Percentiles rank a stretch among this genome's conserved stretches.
phyloP scores from a whole-genome alignment of 2,329 filamentous ascomycete species.

The Pyricularia sp. region DNA sequence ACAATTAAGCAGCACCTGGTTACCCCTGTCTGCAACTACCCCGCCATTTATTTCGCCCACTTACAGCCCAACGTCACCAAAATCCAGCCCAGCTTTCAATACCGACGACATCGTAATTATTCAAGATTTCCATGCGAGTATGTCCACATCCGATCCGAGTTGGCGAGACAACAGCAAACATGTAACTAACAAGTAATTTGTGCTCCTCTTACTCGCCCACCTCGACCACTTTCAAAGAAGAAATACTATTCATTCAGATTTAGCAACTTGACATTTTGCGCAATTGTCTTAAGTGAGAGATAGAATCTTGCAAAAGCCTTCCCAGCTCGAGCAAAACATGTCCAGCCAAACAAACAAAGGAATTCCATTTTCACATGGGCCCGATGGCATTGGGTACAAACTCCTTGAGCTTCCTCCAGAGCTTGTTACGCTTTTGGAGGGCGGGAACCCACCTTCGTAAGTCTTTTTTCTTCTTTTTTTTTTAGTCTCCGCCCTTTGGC shows the following conservation, averaged over 20 bases:
- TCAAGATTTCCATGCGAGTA: neutral
- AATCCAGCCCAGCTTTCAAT: neutral
- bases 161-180: neutral
- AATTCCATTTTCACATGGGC: conserved; percentile 40
- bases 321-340: conserved; percentile 20
- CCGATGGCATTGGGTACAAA: conserved; percentile 42
- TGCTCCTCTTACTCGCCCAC: neutral
- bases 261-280: neutral
- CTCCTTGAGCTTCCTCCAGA: conserved; percentile 54
- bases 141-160: neutral
- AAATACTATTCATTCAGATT: neutral
- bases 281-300: neutral
- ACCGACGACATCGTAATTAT: neutral
- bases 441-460: conserved; percentile 41
- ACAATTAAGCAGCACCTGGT: neutral
- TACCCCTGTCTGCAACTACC: conserved; percentile 2
- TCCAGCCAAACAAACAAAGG: conserved; percentile 33
- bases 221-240: too few relatives aligned
- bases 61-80: neutral
- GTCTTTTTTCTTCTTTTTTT: neutral
- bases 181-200: neutral
- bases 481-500: too few relatives aligned
- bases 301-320: too few relatives aligned
- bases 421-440: conserved; percentile 44
- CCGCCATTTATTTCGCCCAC: conserved; percentile 1